Evolutionary conservation across 2,329 filamentous ascomycete genomes (phyloP), one percentile per base, ranked within the genome.

Genomic region (Rhexocercosporidium sp.): DNA sequence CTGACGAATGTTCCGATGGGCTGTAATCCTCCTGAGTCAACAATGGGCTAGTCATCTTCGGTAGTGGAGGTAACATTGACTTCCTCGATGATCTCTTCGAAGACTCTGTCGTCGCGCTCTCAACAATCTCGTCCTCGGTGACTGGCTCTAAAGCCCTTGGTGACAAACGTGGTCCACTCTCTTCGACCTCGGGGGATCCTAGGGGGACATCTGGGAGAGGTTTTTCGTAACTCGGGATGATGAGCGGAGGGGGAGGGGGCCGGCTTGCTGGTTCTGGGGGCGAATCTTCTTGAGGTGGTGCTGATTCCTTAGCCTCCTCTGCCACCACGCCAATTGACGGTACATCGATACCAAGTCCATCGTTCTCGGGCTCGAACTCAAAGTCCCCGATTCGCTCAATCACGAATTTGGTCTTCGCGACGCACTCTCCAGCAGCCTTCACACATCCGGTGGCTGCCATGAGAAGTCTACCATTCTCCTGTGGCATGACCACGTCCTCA

Each of bases 371-470:
- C 71, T 91, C 88, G 72, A 94, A 88, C 78, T 97, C 94, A 71
- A 97, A 97, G 78, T 97, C 94, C 22, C 94, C 94, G 70, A 96
- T 93, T 68, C 91, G 87, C 79, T 97, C 94, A 66, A 99, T 91
- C 53, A 96, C 89, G 77, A 88, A 85, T 74, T 93, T 93, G 12
- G 94, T 91, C 80, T 94, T 95, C 7, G 92, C 90, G 22, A 97
- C 92, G 78, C 95, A 97, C 73, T 97, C 94, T 47, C 95, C 95
- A 53, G 94, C 94, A 25, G 93, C 92, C 72, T 93, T 90, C 29
- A 99, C 94, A 76, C 94, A 97, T 67, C 88, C 89, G 7, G 94
- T 97, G 9, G 94, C 94, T 22, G 93, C 92, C 68, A 86, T 84
- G 37, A 96, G 86, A 47, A 97, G 84, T 31, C 89, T 85, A 71